A percentile compares a stretch with the other conserved stretches of the same genome.
Evolutionary conservation across 495 filamentous ascomycete species (phyloP).

Genomic region (Aspergillus homomorphus): DNA sequence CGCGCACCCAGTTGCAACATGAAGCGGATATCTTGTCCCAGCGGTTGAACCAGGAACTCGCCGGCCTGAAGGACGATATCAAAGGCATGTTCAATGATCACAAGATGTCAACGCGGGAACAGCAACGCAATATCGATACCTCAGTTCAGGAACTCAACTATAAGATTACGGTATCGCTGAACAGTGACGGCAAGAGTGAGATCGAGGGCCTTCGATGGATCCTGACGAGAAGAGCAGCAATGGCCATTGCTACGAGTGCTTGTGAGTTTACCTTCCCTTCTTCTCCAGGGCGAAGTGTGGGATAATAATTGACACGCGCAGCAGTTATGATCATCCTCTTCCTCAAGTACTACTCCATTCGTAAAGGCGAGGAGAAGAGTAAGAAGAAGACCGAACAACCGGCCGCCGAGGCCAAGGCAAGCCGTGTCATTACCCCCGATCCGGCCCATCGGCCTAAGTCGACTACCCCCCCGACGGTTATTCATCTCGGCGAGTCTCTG

Average conservation of each 20-base stretch:
- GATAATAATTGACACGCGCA: slow-evolving; percentile 28
- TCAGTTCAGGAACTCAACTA: slow-evolving; percentile 91
- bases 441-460: slow-evolving; percentile 18
- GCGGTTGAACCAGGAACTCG: slow-evolving; percentile 72
- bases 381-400: slow-evolving; percentile 34
- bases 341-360: slow-evolving; percentile 43
- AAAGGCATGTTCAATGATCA: slow-evolving; percentile 96
- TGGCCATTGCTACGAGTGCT: slow-evolving; percentile 61
- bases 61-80: slow-evolving; percentile 80
- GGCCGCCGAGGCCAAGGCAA: slow-evolving; percentile 30
- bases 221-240: slow-evolving; percentile 77
- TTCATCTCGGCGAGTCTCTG: slow-evolving; percentile 38
- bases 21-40: slow-evolving; percentile 91
- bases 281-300: background rate
- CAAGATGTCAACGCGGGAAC: slow-evolving; percentile 83
- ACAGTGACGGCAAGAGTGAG: slow-evolving; percentile 82
- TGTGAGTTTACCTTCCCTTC: slow-evolving; percentile 25
- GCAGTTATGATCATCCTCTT: slow-evolving; percentile 48
- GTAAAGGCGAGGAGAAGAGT: slow-evolving; percentile 26
- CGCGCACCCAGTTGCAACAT: slow-evolving; percentile 81
- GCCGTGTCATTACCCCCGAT: slow-evolving; percentile 14
- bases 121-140: slow-evolving; percentile 77
- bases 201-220: slow-evolving; percentile 91
- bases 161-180: slow-evolving; percentile 83
- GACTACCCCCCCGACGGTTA: slow-evolving; percentile 15